A percentile compares a stretch with the other conserved stretches of the same genome.
Conservation (phyloP, 2,329 filamentous ascomycete species). For the Ascochyta pisi region DNA sequence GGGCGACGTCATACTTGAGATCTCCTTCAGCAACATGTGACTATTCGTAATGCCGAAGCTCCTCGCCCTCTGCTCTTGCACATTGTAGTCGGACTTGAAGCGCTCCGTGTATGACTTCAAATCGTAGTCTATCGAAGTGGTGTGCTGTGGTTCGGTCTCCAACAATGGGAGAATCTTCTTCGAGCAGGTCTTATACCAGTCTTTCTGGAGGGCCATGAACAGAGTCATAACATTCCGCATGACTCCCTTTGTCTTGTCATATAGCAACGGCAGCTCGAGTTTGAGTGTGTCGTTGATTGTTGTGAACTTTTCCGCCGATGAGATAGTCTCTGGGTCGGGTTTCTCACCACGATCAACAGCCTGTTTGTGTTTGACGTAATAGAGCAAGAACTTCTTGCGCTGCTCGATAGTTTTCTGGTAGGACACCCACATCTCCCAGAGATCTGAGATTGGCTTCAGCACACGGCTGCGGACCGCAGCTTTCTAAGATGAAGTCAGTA, state of each 20-base stretch:
- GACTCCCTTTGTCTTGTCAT: constrained; percentile 78
- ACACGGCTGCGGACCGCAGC: constrained; percentile 78
- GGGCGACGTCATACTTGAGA: constrained; percentile 66
- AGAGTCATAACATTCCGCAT: constrained; percentile 83
- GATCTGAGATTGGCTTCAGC: constrained; percentile 80
- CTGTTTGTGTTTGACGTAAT: constrained; percentile 83
- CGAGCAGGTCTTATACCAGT: constrained; percentile 84
- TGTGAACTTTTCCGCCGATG: constrained; percentile 86
- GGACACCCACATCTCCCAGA: constrained; percentile 81
- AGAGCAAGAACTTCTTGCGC: constrained; percentile 87
- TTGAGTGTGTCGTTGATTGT: constrained; percentile 93
- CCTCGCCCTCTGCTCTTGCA: constrained; percentile 71
- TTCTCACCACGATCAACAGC: constrained; percentile 83
- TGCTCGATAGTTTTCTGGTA: constrained; percentile 92
- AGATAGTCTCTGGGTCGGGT: constrained; percentile 81
- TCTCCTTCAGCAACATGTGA: constrained; percentile 60
- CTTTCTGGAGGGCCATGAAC: constrained; percentile 82
- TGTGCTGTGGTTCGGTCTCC: constrained; percentile 57
- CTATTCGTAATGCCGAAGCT: constrained; percentile 79
- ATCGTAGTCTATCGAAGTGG: constrained; percentile 65
- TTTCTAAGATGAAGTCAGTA: constrained; percentile 51
- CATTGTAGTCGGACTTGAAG: constrained; percentile 80
- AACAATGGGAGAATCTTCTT: constrained; percentile 81
- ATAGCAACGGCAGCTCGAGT: constrained; percentile 86
- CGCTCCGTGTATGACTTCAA: constrained; percentile 75